phyloP scores from a whole-genome alignment of 2,329 filamentous ascomycete genomes.

The Aspergillus fumigatus region DNA sequence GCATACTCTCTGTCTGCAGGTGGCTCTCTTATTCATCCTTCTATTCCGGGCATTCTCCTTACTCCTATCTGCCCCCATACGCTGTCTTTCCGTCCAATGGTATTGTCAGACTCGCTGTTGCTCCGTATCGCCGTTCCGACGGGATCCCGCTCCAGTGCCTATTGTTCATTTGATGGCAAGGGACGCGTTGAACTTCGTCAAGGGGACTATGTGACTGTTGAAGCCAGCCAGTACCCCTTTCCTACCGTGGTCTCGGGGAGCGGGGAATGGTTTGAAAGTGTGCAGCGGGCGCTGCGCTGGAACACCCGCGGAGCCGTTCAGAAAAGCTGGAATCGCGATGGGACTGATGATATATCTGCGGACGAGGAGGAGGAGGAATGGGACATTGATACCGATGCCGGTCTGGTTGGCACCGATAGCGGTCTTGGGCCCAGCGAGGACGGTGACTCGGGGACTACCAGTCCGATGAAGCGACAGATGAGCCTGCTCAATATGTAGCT shows the following conservation, averaged over 20 bases:
- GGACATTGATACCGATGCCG: slow-evolving; percentile 85
- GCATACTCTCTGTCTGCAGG: slow-evolving; percentile 95
- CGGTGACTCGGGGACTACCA: slow-evolving; percentile 52
- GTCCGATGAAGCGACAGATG: slow-evolving; percentile 68
- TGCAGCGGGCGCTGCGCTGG: slow-evolving; percentile 88
- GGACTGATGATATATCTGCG: slow-evolving; percentile 33
- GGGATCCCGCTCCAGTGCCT: slow-evolving; percentile 84
- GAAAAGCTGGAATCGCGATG: slow-evolving; percentile 67
- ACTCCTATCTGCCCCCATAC: slow-evolving; percentile 98
- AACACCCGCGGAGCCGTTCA: slow-evolving; percentile 89
- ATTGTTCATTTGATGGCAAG: slow-evolving; percentile 97
- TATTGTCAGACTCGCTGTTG: slow-evolving; percentile 89
- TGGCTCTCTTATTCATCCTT: slow-evolving; percentile 90
- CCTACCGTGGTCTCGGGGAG: slow-evolving; percentile 87
- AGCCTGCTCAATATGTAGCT: slow-evolving; percentile 61
- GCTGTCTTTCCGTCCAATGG: slow-evolving; percentile 94
- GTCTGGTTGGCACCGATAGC: slow-evolving; percentile 40
- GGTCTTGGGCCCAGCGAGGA: slow-evolving; percentile 62
- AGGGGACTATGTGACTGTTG: slow-evolving; percentile 93
- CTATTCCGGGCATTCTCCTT: slow-evolving; percentile 92
- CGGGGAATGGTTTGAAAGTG: slow-evolving; percentile 95
- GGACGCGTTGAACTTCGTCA: slow-evolving; percentile 87
- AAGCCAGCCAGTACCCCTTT: slow-evolving; percentile 93
- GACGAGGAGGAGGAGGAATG: slow-evolving; percentile 62
- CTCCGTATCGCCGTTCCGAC: slow-evolving; percentile 82